phyloP scores from a whole-genome alignment of 305 asterid species.

The Coffea humblotiana region DNA sequence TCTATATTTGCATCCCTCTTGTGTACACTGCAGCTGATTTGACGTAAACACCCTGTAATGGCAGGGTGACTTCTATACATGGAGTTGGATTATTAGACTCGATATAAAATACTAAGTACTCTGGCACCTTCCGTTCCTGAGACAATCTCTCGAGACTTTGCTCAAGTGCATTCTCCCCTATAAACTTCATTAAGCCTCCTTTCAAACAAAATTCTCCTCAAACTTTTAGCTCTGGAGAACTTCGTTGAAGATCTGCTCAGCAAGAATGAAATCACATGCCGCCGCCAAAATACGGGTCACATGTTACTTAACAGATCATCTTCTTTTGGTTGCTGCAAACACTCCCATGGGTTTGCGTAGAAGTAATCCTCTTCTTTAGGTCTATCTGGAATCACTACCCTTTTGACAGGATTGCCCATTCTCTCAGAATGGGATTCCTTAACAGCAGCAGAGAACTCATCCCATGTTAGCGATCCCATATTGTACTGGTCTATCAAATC shows the following conservation, averaged over 20 bases:
- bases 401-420: constrained; percentile 57
- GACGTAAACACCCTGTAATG: constrained; percentile 29
- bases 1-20: constrained; percentile 26
- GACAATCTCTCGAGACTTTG: constrained; percentile 16
- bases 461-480: constrained; percentile 56
- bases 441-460: constrained; percentile 59
- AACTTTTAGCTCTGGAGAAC: constrained; percentile 9
- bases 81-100: constrained; percentile 19
- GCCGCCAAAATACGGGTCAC: constrained; percentile 19
- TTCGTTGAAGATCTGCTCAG: constrained; percentile 10
- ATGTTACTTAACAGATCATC: constrained; percentile 24
- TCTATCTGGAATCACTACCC: constrained; percentile 43
- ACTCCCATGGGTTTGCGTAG: constrained; percentile 80
- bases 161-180: constrained; percentile 7
- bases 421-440: constrained; percentile 55
- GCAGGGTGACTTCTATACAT: constrained; percentile 34
- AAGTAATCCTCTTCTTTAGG: constrained; percentile 86
- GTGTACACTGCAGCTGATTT: constrained; percentile 28
- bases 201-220: constrained; percentile 20
- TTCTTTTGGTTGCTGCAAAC: constrained; percentile 42
- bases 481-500: constrained; percentile 54
- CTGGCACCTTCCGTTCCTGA: constrained; percentile 8
- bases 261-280: constrained; percentile 16
- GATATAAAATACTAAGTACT: constrained; percentile 17
- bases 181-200: constrained; percentile 22